These are phyloP conservation scores for Lactarius akahatsu DNA, from an alignment of 768 basidiomycete genomes.

Conservation along the genomic window DNA sequence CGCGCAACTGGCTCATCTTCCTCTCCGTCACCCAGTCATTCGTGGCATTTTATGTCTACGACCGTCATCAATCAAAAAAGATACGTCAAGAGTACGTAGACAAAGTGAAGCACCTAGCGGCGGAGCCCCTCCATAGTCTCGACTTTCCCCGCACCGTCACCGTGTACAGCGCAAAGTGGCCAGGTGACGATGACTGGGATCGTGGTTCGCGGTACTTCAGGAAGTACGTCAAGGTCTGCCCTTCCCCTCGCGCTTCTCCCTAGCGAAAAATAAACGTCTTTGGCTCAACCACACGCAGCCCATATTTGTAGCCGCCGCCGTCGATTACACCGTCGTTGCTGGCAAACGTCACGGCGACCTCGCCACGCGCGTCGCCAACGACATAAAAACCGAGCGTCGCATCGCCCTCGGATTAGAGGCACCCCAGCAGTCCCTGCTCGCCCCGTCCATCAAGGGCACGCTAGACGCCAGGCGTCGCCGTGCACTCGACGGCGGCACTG, in stretches of 20 bases:
- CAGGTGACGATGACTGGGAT: constrained; percentile 91
- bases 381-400: constrained; percentile 70
- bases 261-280: constrained; percentile 15
- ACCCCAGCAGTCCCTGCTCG: constrained; percentile 41
- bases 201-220: constrained; percentile 85
- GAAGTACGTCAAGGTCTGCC: constrained; percentile 91
- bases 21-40: constrained; percentile 70
- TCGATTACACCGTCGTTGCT: constrained; percentile 84
- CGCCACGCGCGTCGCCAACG: constrained; percentile 68
- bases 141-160: constrained; percentile 75
- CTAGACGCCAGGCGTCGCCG: constrained; percentile 52
- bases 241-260: constrained; percentile 13
- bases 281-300: constrained; percentile 54
- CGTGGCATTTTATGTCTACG: constrained; percentile 77
- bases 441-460: constrained; percentile 54
- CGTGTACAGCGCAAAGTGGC: constrained; percentile 89
- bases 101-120: constrained; percentile 74
- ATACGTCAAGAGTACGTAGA: constrained; percentile 79
- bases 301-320: constrained; percentile 86
- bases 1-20: constrained; percentile 94
- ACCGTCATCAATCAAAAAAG: constrained; percentile 74
- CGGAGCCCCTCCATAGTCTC: constrained; percentile 60
- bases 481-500: constrained; percentile 77
- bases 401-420: constrained; percentile 62
- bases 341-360: constrained; percentile 87